Evolutionary conservation across 2,329 filamentous ascomycete genomes (phyloP), one percentile per base, ranked within the genome.

Genomic region (Scedosporium aurantiacum): DNA sequence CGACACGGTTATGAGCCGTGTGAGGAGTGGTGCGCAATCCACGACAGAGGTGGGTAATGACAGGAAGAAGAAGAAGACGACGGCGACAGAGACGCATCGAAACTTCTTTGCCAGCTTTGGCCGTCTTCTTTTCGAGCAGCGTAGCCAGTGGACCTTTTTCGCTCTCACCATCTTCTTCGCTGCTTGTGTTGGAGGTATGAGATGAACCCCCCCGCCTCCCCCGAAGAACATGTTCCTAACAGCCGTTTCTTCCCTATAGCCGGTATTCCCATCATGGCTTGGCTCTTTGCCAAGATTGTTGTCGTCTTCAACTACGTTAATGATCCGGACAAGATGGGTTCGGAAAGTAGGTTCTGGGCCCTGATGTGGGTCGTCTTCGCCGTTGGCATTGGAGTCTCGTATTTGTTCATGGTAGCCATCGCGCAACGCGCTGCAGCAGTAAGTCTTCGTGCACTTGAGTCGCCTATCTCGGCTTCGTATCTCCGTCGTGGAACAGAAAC

Each of bases 321-420:
- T 8, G 57, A 65, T 4, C 60, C 62, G 1, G 66, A 73, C 14
- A 76, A 81, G 58, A 52, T 62, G 43, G 7, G n/a, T 14, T 52
- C 40, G 14, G 52, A 62, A 43, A 41, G 32, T 43, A 41, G 43
- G 8, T 87, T 87, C 69, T 88, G 83, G 82, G 79, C 83, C 0
- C 75, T 85, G 63, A 88, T 88, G 82, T 89, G 85, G 75, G 75
- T 83, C 21, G 70, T 84, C 0, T 73, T 87, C 28, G 85, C 84
- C 1, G 74, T 80, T 4, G 78, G 72, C 8, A 71, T 79, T 8
- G 82, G 81, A 1, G 1, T 80, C 0, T 72, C 77, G 16, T 87
- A 87, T 69, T 82, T 82, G 64, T 62, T 75, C 23, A 71, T 83
- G 5, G 76, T 74, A 0, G 71, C 68, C 55, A 68, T 74, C 3